A percentile compares a stretch with the other conserved stretches of the same genome.
These are phyloP conservation scores for Dalechampia spathulata DNA, from an alignment of 441 rosid species.

Conservation along the genomic window DNA sequence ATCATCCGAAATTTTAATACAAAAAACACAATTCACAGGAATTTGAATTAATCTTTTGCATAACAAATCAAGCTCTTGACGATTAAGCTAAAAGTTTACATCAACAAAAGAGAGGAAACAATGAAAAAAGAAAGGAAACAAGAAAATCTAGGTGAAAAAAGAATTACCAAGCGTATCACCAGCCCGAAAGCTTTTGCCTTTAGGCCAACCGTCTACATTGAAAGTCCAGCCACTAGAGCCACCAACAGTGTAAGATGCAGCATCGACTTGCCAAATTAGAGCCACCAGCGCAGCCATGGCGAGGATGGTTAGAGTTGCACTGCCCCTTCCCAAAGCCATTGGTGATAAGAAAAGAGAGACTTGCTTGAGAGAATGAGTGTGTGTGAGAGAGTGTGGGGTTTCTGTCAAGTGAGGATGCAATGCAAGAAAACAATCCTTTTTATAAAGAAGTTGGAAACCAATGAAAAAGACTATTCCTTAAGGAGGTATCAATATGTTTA, in stretches of 20 bases:
- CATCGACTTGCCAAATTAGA: conserved; percentile 24
- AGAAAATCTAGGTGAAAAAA: no score
- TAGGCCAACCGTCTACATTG: conserved; percentile 43
- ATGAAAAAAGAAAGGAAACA: no score
- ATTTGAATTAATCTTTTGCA: no score
- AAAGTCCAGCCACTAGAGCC: conserved; percentile 45
- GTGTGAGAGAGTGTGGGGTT: no score
- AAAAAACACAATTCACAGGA: no score
- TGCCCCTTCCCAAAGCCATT: conserved; percentile 56
- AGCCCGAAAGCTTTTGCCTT: conserved; percentile 54
- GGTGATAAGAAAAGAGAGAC: not conserved
- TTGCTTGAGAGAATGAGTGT: not conserved
- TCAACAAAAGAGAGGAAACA: no score
- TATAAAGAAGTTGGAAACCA: no score
- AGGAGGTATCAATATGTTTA: not conserved
- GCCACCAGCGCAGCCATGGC: conserved; percentile 17
- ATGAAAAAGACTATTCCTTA: not conserved
- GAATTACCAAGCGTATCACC: conserved; percentile 43
- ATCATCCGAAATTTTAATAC: no score
- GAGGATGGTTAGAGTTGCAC: conserved; percentile 27
- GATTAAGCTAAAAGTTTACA: no score
- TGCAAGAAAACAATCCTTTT: not conserved
- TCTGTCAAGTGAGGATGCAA: not conserved
- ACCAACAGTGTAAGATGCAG: conserved; percentile 46
- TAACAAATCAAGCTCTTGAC: no score